phyloP scores from a whole-genome alignment of 345 rosid genomes.

The Erysimum cheiranthoides region DNA sequence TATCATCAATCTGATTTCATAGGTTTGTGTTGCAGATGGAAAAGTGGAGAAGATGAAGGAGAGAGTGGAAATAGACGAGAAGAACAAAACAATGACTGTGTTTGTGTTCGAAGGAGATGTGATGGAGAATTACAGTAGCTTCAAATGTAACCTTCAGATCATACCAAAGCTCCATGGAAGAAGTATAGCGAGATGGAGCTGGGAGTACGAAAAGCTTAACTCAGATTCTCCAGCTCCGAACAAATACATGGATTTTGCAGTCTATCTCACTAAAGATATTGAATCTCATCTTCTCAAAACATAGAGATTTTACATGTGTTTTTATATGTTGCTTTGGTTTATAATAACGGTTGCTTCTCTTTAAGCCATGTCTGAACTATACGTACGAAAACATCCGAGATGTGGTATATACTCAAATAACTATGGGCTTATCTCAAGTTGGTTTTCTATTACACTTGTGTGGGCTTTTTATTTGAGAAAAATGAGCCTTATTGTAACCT shows the following conservation, averaged over 20 bases:
- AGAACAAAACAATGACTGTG: slow-evolving; percentile 30
- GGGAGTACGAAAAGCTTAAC: slow-evolving; percentile 42
- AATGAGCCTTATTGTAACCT: too few species aligned
- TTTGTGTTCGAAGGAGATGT: slow-evolving; percentile 41
- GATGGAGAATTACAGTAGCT: slow-evolving; percentile 36
- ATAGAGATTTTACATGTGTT: slow-evolving; percentile 2
- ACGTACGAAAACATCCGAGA: not conserved
- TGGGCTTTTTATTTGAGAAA: not conserved
- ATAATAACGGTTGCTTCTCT: not conserved
- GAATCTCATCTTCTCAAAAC: slow-evolving; percentile 38
- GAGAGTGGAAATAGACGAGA: slow-evolving; percentile 35
- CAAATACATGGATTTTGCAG: slow-evolving; percentile 33
- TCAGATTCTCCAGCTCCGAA: slow-evolving; percentile 32
- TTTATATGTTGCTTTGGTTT: slow-evolving; percentile 17
- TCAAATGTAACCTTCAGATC: slow-evolving; percentile 28
- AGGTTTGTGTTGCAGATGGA: slow-evolving; percentile 30
- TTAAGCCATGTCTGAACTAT: slow-evolving; percentile 8
- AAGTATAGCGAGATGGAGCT: slow-evolving; percentile 39
- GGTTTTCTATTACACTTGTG: not conserved
- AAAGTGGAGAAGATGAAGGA: slow-evolving; percentile 44
- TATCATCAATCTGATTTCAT: not conserved
- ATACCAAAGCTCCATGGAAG: slow-evolving; percentile 32
- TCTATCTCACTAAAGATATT: slow-evolving; percentile 34
- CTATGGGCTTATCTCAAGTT: not conserved
- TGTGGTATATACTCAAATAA: not conserved